phyloP scores from a whole-genome alignment of 1,284 basidiomycete genomes.

The Anthracocystis walkeri region DNA sequence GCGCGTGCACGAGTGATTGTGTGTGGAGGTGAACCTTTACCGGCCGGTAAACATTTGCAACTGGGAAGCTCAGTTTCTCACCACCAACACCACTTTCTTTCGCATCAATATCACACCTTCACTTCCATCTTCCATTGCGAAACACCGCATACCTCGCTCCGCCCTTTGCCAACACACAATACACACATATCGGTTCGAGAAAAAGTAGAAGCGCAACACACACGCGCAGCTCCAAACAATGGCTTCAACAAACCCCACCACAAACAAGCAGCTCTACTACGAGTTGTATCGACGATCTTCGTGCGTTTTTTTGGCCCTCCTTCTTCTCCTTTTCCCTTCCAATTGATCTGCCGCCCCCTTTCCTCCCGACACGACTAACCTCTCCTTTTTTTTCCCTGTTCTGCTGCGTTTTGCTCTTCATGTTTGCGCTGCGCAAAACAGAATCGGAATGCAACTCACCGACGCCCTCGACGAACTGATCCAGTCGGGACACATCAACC shows the following conservation, averaged over 20 bases:
- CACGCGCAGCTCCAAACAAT: too few species aligned
- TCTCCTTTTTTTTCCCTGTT: not conserved
- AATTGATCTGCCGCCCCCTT: not conserved
- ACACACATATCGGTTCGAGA: too few species aligned
- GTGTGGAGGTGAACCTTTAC: too few species aligned
- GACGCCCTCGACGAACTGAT: constrained; percentile 99
- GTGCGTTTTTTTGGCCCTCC: constrained; percentile 29
- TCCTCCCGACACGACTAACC: not conserved
- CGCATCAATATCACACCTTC: too few species aligned
- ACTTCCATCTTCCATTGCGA: too few species aligned
- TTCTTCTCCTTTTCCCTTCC: not conserved
- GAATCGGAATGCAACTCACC: constrained; percentile 96
- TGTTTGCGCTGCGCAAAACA: constrained; percentile 70
- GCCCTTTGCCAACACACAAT: too few species aligned
- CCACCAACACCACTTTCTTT: not conserved
- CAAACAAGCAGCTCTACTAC: constrained; percentile 60
- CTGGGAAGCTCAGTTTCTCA: not conserved
- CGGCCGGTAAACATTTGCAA: too few species aligned
- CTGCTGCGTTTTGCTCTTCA: too few species aligned
- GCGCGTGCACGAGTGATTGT: too few species aligned
- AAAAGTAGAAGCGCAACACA: too few species aligned
- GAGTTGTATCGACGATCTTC: constrained; percentile 63
- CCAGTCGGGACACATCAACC: constrained; percentile 94
- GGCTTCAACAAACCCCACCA: constrained; percentile 22
- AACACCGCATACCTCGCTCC: too few species aligned